Conservation (phyloP, 495 filamentous ascomycete species). For the Tuber umbilicatum region DNA sequence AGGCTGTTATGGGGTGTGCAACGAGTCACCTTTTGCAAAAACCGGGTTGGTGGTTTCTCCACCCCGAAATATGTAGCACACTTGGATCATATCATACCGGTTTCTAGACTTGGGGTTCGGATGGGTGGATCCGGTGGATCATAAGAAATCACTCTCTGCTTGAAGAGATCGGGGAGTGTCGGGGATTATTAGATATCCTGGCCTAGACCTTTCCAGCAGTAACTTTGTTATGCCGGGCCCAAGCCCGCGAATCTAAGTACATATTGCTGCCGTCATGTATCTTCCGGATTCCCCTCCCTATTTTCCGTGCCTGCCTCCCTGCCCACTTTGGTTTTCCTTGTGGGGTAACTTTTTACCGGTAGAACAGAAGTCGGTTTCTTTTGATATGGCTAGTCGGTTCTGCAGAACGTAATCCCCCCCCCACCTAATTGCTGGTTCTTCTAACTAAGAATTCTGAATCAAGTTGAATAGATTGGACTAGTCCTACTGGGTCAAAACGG, state of each 20-base stretch:
- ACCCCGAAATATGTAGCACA: neutral
- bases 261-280: neutral
- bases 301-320: neutral
- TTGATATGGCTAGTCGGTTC: neutral
- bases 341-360: neutral
- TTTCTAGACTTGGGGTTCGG: neutral
- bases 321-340: neutral
- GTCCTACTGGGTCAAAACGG: neutral
- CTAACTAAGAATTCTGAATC: neutral
- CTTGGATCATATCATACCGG: too few species aligned
- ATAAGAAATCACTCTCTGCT: neutral
- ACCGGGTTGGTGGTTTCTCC: neutral
- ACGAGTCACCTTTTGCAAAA: neutral
- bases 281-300: neutral
- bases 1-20: neutral
- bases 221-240: neutral
- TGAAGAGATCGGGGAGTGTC: neutral
- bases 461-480: neutral
- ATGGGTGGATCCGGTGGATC: neutral
- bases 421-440: too few species aligned
- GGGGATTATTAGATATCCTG: neutral
- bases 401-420: neutral
- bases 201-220: neutral
- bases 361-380: neutral
- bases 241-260: neutral